phyloP scores from a whole-genome alignment of 2,329 filamentous ascomycete species.

The Aspergillus carbonarius region DNA sequence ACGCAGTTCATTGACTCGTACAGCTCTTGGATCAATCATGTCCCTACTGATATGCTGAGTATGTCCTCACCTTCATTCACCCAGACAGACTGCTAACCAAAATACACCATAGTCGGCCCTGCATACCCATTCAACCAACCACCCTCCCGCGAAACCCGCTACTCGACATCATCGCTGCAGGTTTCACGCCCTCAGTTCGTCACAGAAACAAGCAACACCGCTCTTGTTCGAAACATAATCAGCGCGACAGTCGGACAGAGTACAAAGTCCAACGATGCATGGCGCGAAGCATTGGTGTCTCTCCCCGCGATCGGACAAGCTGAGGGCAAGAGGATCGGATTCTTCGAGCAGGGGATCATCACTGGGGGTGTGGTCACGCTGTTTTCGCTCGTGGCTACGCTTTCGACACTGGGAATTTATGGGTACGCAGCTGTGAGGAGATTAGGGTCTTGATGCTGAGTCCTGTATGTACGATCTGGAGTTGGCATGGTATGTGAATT shows the following conservation, averaged over 20 bases:
- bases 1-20: constrained; percentile 55
- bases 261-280: constrained; percentile 19
- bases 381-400: constrained; percentile 21
- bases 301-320: constrained; percentile 31
- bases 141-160: constrained; percentile 42
- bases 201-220: constrained; percentile 16
- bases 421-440: constrained; percentile 20
- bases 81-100: too few relatives aligned
- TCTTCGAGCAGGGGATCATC: constrained; percentile 52
- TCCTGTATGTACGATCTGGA: background rate
- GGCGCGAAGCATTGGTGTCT: constrained; percentile 34
- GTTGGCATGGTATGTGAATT: background rate
- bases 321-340: constrained; percentile 40
- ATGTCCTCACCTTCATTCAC: constrained; percentile 4
- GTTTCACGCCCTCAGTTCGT: constrained; percentile 46
- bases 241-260: constrained; percentile 9
- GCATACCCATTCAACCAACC: constrained; percentile 33
- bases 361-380: constrained; percentile 27
- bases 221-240: constrained; percentile 15
- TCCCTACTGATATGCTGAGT: constrained; percentile 55
- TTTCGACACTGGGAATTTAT: constrained; percentile 28
- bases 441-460: background rate
- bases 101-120: constrained; percentile 25
- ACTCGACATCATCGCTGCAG: constrained; percentile 48
- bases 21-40: constrained; percentile 57